Percentiles rank a stretch among this genome's conserved stretches.
Conservation (phyloP, 257 asterid genomes). For the Plantago ovata region DNA sequence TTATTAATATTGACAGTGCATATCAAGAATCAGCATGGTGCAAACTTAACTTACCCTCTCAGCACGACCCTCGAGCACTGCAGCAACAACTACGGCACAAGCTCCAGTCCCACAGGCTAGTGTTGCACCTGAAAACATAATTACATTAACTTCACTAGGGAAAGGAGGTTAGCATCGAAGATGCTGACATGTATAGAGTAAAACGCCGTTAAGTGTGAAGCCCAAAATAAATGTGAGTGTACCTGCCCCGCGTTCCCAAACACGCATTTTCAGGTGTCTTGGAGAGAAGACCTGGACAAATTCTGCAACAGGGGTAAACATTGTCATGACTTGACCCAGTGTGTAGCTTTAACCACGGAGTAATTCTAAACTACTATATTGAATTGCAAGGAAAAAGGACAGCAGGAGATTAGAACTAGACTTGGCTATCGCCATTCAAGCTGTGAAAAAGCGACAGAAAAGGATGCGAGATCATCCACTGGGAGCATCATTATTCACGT, state of each 20-base stretch:
- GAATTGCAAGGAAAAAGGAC: too few species aligned
- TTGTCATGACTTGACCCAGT: not conserved
- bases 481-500: too few species aligned
- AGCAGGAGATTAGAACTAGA: too few species aligned
- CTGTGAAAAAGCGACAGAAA: too few species aligned
- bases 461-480: too few species aligned
- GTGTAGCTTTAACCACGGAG: not conserved
- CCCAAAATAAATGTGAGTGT: not conserved
- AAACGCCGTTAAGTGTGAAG: not conserved
- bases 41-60: slow-evolving; percentile 67
- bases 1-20: not conserved
- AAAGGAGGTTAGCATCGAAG: not conserved
- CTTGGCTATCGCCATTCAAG: too few species aligned
- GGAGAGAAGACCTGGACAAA: slow-evolving; percentile 84
- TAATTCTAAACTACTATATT: not conserved
- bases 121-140: slow-evolving; percentile 59
- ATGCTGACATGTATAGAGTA: not conserved
- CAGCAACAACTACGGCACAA: slow-evolving; percentile 89
- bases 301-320: slow-evolving; percentile 44
- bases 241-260: slow-evolving; percentile 99
- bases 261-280: slow-evolving; percentile 90
- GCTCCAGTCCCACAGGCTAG: slow-evolving; percentile 99
- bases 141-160: slow-evolving; percentile 4
- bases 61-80: slow-evolving; percentile 86
- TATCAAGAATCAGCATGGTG: not conserved